Percentiles rank a stretch among this genome's conserved stretches.
Evolutionary conservation across 2,329 filamentous ascomycete species (phyloP).

Genomic region (Neofusicoccum cordaticola): DNA sequence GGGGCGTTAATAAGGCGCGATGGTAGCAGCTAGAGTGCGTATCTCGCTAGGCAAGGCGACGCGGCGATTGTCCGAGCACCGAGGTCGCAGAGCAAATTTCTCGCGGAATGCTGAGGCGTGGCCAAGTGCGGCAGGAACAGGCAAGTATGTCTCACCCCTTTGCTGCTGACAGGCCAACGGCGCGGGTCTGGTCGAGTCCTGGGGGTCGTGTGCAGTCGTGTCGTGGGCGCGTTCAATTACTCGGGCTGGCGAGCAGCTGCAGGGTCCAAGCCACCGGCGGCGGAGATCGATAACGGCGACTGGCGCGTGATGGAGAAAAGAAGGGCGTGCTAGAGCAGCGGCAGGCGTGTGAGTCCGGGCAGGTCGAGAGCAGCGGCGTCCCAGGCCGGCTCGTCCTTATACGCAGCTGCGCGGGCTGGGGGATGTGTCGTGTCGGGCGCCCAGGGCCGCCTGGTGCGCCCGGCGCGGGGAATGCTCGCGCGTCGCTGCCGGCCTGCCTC

Average conservation of each 20-base stretch:
- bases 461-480: slow-evolving; percentile 8
- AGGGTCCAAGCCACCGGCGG: background rate
- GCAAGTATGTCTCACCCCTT: background rate
- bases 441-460: background rate
- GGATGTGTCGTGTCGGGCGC: background rate
- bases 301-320: background rate
- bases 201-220: background rate
- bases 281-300: background rate
- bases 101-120: background rate
- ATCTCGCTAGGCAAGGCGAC: background rate
- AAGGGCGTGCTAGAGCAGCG: too few species aligned
- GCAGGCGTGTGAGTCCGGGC: background rate
- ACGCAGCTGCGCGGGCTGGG: background rate
- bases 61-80: background rate
- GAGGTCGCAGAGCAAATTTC: slow-evolving; percentile 2
- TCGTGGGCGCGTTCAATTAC: slow-evolving; percentile 6
- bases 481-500: background rate
- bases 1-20: slow-evolving; percentile 12
- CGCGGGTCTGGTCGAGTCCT: too few species aligned
- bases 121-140: background rate
- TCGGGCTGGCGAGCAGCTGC: background rate
- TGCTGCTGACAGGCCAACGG: background rate
- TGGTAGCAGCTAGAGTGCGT: background rate
- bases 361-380: background rate
- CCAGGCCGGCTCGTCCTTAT: background rate